Base-by-base conservation (phyloP, 169 alveolate species). In the Plasmodium malariae region DNA sequence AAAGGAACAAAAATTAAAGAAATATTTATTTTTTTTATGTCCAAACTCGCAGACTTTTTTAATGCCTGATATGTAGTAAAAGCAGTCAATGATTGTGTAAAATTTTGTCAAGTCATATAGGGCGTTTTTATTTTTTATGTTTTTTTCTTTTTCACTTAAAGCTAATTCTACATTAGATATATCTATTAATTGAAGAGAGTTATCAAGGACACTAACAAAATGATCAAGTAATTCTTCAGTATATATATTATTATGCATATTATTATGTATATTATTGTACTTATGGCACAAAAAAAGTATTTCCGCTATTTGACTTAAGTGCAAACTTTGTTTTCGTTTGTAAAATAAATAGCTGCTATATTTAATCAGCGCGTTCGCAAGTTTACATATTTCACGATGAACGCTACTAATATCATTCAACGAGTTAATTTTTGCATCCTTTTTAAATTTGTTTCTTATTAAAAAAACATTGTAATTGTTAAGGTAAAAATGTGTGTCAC, bases 51-150 rank as follows among this genome's bases (percentile, higher is more conserved):
- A 6, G 0, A 63, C 28, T 17, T 60, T 30, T 65, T 17, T 19
- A 26, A 85, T 69, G 17, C 92, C 54, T 5, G 92, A 62, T 12
- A 85, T 40, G 59, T 85, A 60, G 40, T 85, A 85, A 34, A 48
- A 54, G 19, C 74, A 68, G 1, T 69, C 30, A 28, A 85, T 57
- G 40, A 85, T 17, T 26, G 14, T 19, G 12, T 37, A 19, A 2
- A 85, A 30, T 17, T 85, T 43, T 24, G 49, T 70, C 30, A 63
- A 1, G 14, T 80, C 40, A 3, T 63, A 19, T 30, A 65, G n/a
- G 24, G 36, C 19, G 7, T 19, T 24, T 63, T 74, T 62, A 11
- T 36, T 48, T 11, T 63, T 78, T 32, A 62, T 62, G 14, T 45
- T 26, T 12, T 37, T 2, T 19, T 43, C 21, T 14, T 24, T 30